phyloP scores from a whole-genome alignment of 352 stramenopile genomes.

The Phytopythium montanum region DNA sequence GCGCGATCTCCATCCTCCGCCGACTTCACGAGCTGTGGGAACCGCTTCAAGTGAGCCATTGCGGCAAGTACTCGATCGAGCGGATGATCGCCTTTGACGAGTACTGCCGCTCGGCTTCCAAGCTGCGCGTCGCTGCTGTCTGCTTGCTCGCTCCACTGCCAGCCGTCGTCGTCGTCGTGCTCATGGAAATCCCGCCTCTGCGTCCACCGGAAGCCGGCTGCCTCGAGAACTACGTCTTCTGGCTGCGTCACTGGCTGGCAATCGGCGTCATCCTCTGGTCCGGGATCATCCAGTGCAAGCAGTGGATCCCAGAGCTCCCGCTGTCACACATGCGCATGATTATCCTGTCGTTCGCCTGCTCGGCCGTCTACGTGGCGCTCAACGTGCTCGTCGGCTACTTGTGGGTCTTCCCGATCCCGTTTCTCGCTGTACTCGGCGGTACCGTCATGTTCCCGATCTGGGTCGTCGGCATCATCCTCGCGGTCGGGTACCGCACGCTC shows the following conservation, averaged over 20 bases:
- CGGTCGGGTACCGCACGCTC: slow-evolving; percentile 13
- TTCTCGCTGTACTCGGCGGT: slow-evolving; percentile 20
- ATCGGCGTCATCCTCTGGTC: slow-evolving; percentile 10
- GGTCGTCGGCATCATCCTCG: slow-evolving; percentile 7
- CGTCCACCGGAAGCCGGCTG: slow-evolving; percentile 9
- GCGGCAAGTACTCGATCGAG: slow-evolving; percentile 29
- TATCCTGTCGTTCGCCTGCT: slow-evolving; percentile 8
- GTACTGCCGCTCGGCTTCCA: slow-evolving; percentile 15
- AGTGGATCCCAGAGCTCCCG: slow-evolving; percentile 21
- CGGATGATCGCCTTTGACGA: slow-evolving; percentile 25
- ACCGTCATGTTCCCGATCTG: slow-evolving; percentile 22
- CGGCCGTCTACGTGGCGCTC: slow-evolving; percentile 10
- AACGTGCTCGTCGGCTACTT: slow-evolving; percentile 17
- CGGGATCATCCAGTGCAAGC: slow-evolving; percentile 15
- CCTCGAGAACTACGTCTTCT: slow-evolving; percentile 24
- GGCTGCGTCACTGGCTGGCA: slow-evolving; percentile 18
- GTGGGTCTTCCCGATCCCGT: slow-evolving; percentile 40
- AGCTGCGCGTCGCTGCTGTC: slow-evolving; percentile 9
- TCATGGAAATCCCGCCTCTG: slow-evolving; percentile 16
- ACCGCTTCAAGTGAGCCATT: slow-evolving; percentile 23
- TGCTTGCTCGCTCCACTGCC: slow-evolving; percentile 16
- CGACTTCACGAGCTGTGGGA: slow-evolving; percentile 14
- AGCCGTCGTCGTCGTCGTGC: slow-evolving; percentile 11
- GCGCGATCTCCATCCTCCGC: not conserved
- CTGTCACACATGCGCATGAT: slow-evolving; percentile 14